A percentile compares a stretch with the other conserved stretches of the same genome.
phyloP scores from a whole-genome alignment of 148 eudicot species.

The Camellia sinensis region DNA sequence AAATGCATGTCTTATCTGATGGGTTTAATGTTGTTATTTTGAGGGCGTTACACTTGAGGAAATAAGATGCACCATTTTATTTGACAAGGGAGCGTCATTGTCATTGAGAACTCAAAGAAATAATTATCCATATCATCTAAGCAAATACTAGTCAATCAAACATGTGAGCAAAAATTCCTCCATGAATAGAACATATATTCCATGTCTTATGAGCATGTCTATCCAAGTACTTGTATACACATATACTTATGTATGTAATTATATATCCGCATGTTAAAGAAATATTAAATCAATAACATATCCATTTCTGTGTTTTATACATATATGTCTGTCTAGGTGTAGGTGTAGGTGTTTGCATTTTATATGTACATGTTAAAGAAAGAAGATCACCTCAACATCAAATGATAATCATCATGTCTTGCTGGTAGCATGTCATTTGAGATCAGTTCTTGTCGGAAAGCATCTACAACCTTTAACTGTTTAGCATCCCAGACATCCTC shows the following conservation, averaged over 20 bases:
- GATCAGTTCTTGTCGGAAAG: conserved; percentile 58
- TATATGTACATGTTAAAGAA: background rate
- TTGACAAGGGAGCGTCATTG: background rate
- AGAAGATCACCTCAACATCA: conserved; percentile 62
- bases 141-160: background rate
- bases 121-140: background rate
- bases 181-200: background rate
- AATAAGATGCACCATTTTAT: background rate
- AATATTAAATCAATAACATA: background rate
- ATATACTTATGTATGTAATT: background rate
- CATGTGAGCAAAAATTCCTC: background rate
- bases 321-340: background rate
- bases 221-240: background rate
- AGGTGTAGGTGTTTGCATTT: background rate
- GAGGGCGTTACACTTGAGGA: too few species aligned
- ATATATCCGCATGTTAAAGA: background rate
- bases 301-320: too few species aligned
- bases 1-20: too few species aligned
- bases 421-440: conserved; percentile 66
- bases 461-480: conserved; percentile 69
- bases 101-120: background rate
- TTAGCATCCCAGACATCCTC: conserved; percentile 58
- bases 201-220: background rate
- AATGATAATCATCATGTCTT: conserved; percentile 66
- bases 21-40: too few species aligned